Evolutionary conservation across 352 stramenopile genomes (phyloP).

Genomic region (Blastocystis sp.): DNA sequence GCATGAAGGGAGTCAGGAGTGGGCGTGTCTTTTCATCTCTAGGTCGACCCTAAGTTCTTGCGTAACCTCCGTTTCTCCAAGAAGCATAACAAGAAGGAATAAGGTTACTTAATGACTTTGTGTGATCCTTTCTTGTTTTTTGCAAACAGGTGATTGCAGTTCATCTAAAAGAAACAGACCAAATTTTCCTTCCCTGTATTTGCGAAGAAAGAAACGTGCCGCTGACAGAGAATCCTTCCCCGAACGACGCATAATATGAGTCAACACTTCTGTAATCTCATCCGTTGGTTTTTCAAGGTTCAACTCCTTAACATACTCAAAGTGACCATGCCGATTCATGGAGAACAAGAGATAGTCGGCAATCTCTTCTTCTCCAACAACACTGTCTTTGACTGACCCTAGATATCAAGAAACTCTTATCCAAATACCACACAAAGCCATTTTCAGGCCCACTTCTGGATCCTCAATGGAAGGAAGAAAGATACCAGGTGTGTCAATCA

Average conservation of each 20-base stretch:
- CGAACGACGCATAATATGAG: constrained; percentile 66
- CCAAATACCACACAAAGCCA: constrained; percentile 70
- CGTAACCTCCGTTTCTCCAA: constrained; percentile 80
- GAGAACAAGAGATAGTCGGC: constrained; percentile 80
- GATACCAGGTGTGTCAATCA: constrained; percentile 78
- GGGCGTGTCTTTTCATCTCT: background rate
- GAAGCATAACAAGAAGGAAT: constrained; percentile 80
- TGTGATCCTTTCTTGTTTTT: constrained; percentile 7
- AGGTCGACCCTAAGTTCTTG: constrained; percentile 81
- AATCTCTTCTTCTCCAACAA: constrained; percentile 76
- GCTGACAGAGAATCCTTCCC: constrained; percentile 22
- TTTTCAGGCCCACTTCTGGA: constrained; percentile 74
- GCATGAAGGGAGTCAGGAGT: constrained; percentile 73
- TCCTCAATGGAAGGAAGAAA: constrained; percentile 78
- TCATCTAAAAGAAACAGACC: constrained; percentile 60
- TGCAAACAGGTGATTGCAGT: constrained; percentile 8
- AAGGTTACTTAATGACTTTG: constrained; percentile 13
- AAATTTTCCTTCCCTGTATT: constrained; percentile 50
- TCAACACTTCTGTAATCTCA: constrained; percentile 72
- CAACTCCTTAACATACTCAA: constrained; percentile 74
- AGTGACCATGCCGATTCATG: constrained; percentile 75
- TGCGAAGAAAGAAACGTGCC: constrained; percentile 3
- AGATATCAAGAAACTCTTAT: constrained; percentile 23
- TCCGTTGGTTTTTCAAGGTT: constrained; percentile 72
- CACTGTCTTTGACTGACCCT: constrained; percentile 77